Evolutionary conservation across 1,284 basidiomycete species (phyloP).

Genomic region (Sanghuangporus baumii): DNA sequence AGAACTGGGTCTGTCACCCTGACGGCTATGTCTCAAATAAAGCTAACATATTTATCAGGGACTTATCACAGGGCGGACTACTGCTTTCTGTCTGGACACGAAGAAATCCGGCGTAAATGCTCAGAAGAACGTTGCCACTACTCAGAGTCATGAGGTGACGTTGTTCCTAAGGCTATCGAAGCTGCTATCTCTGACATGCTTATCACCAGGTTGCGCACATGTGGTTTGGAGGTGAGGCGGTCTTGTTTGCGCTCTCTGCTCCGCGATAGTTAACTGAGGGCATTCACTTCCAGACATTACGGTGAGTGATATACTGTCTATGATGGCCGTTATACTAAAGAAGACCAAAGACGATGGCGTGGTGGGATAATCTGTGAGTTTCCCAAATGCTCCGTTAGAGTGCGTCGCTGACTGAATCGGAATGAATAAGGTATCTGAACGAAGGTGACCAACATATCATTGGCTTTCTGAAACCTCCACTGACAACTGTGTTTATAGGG

Average conservation of each 20-base stretch:
- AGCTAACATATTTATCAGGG: slow-evolving; percentile 39
- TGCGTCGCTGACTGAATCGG: background rate
- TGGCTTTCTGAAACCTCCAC: background rate
- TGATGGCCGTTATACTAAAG: slow-evolving; percentile 34
- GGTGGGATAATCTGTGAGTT: slow-evolving; percentile 78
- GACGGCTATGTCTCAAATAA: background rate
- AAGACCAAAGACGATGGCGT: slow-evolving; percentile 74
- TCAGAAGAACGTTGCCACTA: slow-evolving; percentile 75
- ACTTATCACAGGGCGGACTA: slow-evolving; percentile 87
- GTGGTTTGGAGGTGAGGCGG: slow-evolving; percentile 49
- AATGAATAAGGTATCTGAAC: slow-evolving; percentile 56
- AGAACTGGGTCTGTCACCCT: slow-evolving; percentile 66
- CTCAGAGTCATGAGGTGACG: slow-evolving; percentile 78
- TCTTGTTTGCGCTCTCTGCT: background rate
- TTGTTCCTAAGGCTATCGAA: background rate
- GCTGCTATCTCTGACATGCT: background rate
- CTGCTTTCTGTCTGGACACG: slow-evolving; percentile 78
- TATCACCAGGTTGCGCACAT: slow-evolving; percentile 51
- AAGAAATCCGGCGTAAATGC: slow-evolving; percentile 70
- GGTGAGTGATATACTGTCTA: slow-evolving; percentile 53
- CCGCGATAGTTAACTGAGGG: background rate
- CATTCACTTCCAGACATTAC: slow-evolving; percentile 10
- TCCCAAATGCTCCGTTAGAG: too few species aligned
- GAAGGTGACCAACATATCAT: slow-evolving; percentile 42
- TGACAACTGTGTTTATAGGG: slow-evolving; percentile 49